Percentiles rank a stretch among this genome's conserved stretches.
phyloP scores from a whole-genome alignment of 2,329 filamentous ascomycete genomes.

The Alternaria triticimaculans region DNA sequence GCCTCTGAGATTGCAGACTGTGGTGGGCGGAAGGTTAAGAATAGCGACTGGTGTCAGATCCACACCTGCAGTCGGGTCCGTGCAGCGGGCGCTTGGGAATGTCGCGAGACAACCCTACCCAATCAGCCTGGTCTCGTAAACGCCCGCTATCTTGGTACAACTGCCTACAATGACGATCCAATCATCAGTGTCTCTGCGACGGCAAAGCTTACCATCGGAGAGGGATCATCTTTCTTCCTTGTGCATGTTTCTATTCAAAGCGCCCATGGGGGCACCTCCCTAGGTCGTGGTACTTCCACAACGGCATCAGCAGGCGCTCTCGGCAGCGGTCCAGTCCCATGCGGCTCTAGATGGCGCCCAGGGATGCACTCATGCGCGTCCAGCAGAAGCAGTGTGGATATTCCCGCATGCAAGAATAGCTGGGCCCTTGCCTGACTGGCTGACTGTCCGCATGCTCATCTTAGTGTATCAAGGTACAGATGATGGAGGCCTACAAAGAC shows the following conservation, averaged over 20 bases:
- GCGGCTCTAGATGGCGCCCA: constrained; percentile 33
- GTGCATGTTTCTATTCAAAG: constrained; percentile 28
- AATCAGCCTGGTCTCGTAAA: constrained; percentile 29
- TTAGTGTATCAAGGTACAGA: constrained; percentile 31
- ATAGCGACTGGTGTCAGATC: constrained; percentile 15
- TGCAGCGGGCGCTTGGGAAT: constrained; percentile 22
- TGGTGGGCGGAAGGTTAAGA: constrained; percentile 18
- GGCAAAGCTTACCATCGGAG: constrained; percentile 22
- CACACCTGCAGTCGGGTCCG: constrained; percentile 15
- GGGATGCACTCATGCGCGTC: constrained; percentile 29
- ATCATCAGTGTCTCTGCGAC: constrained; percentile 18
- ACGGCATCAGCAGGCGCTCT: constrained; percentile 42
- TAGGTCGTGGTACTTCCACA: constrained; percentile 20
- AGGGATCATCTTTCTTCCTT: constrained; percentile 32
- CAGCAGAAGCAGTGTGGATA: constrained; percentile 19
- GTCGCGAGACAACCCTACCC: constrained; percentile 13
- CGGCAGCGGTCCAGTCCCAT: constrained; percentile 22
- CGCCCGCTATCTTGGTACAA: constrained; percentile 27
- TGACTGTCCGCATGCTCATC: constrained; percentile 24
- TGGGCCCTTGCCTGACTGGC: constrained; percentile 34
- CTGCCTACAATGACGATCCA: constrained; percentile 24
- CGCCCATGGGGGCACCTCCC: constrained; percentile 35
- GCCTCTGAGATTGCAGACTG: background rate
- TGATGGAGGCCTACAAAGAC: constrained; percentile 43
- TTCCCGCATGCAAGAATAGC: constrained; percentile 38